Evolutionary conservation across 192 early-diverging fungal genomes (phyloP), one percentile per base, ranked within the genome.

Genomic region (Pilobolus umbonatus): DNA sequence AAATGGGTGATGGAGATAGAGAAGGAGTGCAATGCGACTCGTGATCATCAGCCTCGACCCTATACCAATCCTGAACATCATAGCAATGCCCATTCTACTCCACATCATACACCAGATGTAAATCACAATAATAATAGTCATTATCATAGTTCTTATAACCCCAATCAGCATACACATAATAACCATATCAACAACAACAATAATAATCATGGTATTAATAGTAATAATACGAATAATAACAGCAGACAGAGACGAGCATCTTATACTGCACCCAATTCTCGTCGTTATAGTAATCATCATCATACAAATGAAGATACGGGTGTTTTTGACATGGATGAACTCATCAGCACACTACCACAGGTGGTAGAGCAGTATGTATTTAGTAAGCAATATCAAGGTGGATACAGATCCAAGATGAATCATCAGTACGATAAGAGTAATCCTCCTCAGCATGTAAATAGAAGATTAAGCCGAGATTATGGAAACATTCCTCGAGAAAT

Each of bases 1-100:
- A 54, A 38, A 35, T 54, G 52, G 52, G 38, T 54, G 52, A 29
- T 32, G 17, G 31, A 38, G 28, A 54, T 36, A 21, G 32, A 54
- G 17, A 54, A 25, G 10, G 4, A 15, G 0, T 32, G 9, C n/a
- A 42, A 12, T 42, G 15, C 39, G 1, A 42, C 39, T 12, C 39
- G 39, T 42, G 39, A 42, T 17, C 15, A 42, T 12, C 14, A 17
- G 39, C 39, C 39, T 2, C 14, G 14, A 42, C 39, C 39, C 12
- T 17, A 42, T 42, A 17, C 19, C 14, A 42, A 42, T 42, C 39
- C 39, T 1, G 4, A 42, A 17, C 39, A 42, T 42, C 5, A 38
- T 14, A 38, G 15, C 4, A 38, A 38, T 38, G 10, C 14, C 19
- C 12, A 42, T 42, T 4, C 1, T 12, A 10, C 39, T 4, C 14